A percentile compares a stretch with the other conserved stretches of the same genome.
These are phyloP conservation scores for Euphorbia lathyris DNA, from an alignment of 345 rosid genomes.

Conservation along the genomic window DNA sequence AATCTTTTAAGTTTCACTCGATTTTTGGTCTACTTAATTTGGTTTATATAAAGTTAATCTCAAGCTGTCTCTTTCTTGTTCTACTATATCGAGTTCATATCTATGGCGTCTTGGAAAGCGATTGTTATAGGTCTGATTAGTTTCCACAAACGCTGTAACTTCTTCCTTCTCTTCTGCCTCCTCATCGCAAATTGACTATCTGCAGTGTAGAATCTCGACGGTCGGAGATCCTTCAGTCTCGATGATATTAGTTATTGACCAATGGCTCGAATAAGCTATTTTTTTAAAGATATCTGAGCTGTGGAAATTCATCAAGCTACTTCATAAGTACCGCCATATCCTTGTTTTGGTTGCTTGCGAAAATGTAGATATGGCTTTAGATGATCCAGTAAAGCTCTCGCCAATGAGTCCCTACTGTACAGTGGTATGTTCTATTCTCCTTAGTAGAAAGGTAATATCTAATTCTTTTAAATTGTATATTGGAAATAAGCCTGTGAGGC, in stretches of 20 bases:
- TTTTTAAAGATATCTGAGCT: not conserved
- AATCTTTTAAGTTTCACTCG: too few species aligned
- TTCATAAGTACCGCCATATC: not conserved
- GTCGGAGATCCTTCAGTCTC: not conserved
- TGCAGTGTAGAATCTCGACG: not conserved
- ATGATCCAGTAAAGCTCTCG: constrained; percentile 31
- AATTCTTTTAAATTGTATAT: too few species aligned
- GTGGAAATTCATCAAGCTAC: not conserved
- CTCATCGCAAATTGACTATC: not conserved
- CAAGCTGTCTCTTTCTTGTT: too few species aligned
- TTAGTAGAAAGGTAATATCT: constrained; percentile 39
- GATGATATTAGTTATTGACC: not conserved
- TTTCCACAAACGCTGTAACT: not conserved
- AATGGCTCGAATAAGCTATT: not conserved
- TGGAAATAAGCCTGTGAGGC: too few species aligned
- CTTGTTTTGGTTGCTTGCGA: not conserved
- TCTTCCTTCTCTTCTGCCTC: not conserved
- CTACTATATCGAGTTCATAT: not conserved
- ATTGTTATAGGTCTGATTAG: not conserved
- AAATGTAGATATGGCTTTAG: constrained; percentile 35
- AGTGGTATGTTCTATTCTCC: constrained; percentile 32
- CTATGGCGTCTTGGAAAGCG: not conserved
- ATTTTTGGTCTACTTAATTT: too few species aligned
- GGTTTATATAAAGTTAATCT: too few species aligned
- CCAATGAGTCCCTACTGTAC: constrained; percentile 51